Evolutionary conservation across 768 basidiomycete genomes (phyloP).

Genomic region (Tulasnella calospora): DNA sequence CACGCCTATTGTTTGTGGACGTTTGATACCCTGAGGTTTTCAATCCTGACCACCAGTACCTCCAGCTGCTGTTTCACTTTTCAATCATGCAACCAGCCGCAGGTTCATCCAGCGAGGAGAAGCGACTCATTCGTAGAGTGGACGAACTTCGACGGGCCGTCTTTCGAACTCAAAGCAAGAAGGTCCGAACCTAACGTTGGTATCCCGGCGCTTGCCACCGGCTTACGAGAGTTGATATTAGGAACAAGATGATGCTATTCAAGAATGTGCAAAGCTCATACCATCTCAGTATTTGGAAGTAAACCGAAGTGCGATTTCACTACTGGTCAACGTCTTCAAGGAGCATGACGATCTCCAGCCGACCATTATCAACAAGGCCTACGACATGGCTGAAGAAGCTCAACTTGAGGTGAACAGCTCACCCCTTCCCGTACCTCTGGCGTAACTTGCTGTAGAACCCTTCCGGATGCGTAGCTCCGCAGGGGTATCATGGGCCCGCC

Average conservation of each 20-base stretch:
- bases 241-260: constrained; percentile 2
- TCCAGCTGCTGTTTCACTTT: background rate
- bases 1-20: background rate
- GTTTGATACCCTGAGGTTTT: background rate
- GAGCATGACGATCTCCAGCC: constrained; percentile 18
- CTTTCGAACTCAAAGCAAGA: background rate
- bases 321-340: constrained; percentile 8
- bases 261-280: constrained; percentile 14
- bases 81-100: background rate
- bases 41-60: background rate
- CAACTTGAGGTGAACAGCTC: constrained; percentile 23
- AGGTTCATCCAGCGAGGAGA: background rate
- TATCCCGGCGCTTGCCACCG: background rate
- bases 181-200: background rate
- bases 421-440: background rate
- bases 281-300: constrained; percentile 13
- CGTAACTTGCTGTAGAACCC: background rate
- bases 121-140: background rate
- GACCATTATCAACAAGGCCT: constrained; percentile 23
- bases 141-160: background rate
- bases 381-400: constrained; percentile 25
- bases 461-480: background rate
- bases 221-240: background rate
- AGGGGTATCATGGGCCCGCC: background rate
- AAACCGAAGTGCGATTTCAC: constrained; percentile 7